Evolutionary conservation across 31 red algal species (phyloP).

Genomic region (Endocladia muricata): DNA sequence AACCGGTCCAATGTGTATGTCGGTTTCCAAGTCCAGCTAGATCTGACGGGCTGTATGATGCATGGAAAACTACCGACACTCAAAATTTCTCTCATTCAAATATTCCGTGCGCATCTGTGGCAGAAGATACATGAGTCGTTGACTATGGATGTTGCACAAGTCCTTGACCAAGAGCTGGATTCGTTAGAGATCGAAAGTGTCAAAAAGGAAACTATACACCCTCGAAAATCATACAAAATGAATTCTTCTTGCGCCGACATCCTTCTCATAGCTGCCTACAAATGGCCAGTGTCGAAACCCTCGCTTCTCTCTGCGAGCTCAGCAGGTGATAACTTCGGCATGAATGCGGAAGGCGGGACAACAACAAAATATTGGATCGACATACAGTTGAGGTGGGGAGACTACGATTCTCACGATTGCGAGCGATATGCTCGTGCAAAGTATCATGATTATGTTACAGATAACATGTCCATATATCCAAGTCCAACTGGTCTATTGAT

Average conservation of each 20-base stretch:
- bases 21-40: conserved; percentile 97
- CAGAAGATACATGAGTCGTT: conserved; percentile 97
- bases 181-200: conserved; percentile 81
- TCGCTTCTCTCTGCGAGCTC: conserved; percentile 67
- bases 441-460: conserved; percentile 91
- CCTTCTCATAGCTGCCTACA: conserved; percentile 81
- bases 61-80: conserved; percentile 96
- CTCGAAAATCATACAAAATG: conserved; percentile 98
- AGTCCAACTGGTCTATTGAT: conserved; percentile 85
- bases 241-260: conserved; percentile 97
- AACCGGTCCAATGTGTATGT: conserved; percentile 97
- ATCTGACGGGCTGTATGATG: conserved; percentile 99
- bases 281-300: conserved; percentile 90
- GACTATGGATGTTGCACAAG: conserved; percentile 93
- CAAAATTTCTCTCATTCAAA: conserved; percentile 93
- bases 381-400: conserved; percentile 97
- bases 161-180: conserved; percentile 89
- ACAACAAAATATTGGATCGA: conserved; percentile 98
- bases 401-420: conserved; percentile 93
- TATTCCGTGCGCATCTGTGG: conserved; percentile 98
- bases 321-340: conserved; percentile 54
- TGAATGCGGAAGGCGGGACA: conserved; percentile 43
- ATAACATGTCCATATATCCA: conserved; percentile 91
- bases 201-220: conserved; percentile 97
- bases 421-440: conserved; percentile 87